Evolutionary conservation across 305 asterid genomes (phyloP).

Genomic region (Fraxinus greggii): DNA sequence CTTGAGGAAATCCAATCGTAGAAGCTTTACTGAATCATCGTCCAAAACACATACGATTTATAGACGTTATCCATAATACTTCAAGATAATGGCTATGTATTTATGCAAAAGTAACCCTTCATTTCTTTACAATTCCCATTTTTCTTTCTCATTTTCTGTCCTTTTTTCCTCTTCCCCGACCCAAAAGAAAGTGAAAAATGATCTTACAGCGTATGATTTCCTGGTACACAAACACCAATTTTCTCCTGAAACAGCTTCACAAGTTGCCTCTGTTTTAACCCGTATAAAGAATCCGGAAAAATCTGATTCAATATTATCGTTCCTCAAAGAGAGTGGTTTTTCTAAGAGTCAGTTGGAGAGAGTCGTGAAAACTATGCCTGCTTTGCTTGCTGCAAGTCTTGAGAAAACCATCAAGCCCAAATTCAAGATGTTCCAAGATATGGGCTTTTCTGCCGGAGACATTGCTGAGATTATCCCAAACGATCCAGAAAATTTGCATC

Average conservation of each 20-base stretch:
- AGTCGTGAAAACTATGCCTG: not conserved
- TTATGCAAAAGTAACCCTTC: too few species aligned
- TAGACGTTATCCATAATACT: not conserved
- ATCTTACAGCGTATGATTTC: not conserved
- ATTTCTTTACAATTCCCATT: too few species aligned
- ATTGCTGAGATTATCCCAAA: constrained; percentile 28
- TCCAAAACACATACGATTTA: not conserved
- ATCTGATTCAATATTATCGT: constrained; percentile 17
- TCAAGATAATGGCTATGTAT: constrained; percentile 10
- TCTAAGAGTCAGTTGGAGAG: constrained; percentile 27
- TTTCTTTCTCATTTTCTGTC: too few species aligned
- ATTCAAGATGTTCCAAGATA: constrained; percentile 28
- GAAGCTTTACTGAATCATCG: not conserved
- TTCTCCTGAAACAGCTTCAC: constrained; percentile 24
- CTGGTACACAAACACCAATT: constrained; percentile 21
- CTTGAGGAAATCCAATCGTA: not conserved
- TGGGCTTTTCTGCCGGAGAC: constrained; percentile 29
- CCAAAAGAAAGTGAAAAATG: too few species aligned
- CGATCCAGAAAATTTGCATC: constrained; percentile 21
- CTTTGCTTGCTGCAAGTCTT: constrained; percentile 14
- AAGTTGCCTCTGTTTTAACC: constrained; percentile 10
- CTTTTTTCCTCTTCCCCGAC: too few species aligned
- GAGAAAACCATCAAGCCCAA: constrained; percentile 30
- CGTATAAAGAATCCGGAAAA: constrained; percentile 13
- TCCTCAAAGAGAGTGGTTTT: constrained; percentile 28